Evolutionary conservation across 78 protist genomes (phyloP).

Genomic region (Protostelium mycophagum): DNA sequence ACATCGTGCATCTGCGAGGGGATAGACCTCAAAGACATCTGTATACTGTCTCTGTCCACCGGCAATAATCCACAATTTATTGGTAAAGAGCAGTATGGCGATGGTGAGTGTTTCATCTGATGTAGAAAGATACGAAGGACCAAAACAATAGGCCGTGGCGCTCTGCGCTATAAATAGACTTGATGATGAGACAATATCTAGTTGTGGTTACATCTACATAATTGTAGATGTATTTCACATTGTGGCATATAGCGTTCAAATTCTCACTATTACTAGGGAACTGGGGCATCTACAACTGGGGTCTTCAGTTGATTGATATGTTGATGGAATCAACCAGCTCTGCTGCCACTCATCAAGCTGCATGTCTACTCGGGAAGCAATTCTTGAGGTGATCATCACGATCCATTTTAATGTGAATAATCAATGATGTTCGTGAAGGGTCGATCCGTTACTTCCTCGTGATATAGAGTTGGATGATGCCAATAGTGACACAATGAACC

Average conservation of each 20-base stretch:
- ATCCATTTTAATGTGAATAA: too few species aligned
- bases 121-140: too few species aligned
- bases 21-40: conserved; percentile 11
- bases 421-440: neutral
- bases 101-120: conserved; percentile 24
- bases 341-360: neutral
- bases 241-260: too few species aligned
- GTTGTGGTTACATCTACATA: neutral
- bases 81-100: conserved; percentile 36
- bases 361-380: neutral
- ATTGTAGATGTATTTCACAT: too few species aligned
- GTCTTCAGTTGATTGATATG: conserved; percentile 50
- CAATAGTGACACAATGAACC: neutral
- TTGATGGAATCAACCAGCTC: conserved; percentile 23
- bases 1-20: conserved; percentile 38
- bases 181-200: too few species aligned
- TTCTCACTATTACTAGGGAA: neutral
- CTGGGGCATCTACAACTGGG: conserved; percentile 60
- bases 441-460: neutral
- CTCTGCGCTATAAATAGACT: too few species aligned
- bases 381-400: neutral
- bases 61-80: conserved; percentile 45
- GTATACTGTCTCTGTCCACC: conserved; percentile 37
- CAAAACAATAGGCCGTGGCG: too few species aligned
- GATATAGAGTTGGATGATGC: neutral